phyloP scores from a whole-genome alignment of 306 rosid genomes.

The Vicia villosa region DNA sequence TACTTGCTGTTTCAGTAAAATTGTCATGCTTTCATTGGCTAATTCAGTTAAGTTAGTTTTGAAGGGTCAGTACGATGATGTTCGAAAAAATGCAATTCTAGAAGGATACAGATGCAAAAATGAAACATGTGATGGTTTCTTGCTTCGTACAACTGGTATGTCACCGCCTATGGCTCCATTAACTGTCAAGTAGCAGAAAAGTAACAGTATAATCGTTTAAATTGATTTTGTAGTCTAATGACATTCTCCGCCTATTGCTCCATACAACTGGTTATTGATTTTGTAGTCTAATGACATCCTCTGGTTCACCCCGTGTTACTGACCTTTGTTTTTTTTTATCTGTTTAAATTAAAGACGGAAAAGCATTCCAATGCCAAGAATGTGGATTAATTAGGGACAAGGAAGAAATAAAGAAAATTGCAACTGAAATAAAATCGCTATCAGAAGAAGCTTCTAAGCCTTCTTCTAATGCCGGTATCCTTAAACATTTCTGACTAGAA shows the following conservation, averaged over 20 bases:
- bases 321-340: not conserved
- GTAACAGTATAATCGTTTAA: slow-evolving; percentile 17
- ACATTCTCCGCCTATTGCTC: too few species aligned
- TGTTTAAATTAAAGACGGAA: slow-evolving; percentile 54
- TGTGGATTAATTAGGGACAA: slow-evolving; percentile 72
- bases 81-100: slow-evolving; percentile 71
- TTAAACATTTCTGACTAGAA: slow-evolving; percentile 39
- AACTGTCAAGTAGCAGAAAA: slow-evolving; percentile 23
- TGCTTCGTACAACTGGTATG: slow-evolving; percentile 76
- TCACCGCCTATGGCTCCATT: slow-evolving; percentile 25
- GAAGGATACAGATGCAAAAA: slow-evolving; percentile 86
- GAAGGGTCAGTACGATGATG: slow-evolving; percentile 75
- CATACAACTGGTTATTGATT: too few species aligned
- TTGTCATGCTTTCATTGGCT: slow-evolving; percentile 32
- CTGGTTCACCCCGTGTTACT: slow-evolving; percentile 24
- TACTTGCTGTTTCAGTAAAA: slow-evolving; percentile 29
- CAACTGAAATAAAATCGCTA: slow-evolving; percentile 60
- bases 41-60: slow-evolving; percentile 48
- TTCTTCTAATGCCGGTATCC: slow-evolving; percentile 66
- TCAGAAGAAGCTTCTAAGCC: slow-evolving; percentile 54
- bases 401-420: slow-evolving; percentile 63
- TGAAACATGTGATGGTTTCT: slow-evolving; percentile 73
- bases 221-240: slow-evolving; percentile 24
- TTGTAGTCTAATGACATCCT: slow-evolving; percentile 26
- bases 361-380: slow-evolving; percentile 74